phyloP scores from a whole-genome alignment of 108 stramenopile genomes.

The Nitzschia sp. region DNA sequence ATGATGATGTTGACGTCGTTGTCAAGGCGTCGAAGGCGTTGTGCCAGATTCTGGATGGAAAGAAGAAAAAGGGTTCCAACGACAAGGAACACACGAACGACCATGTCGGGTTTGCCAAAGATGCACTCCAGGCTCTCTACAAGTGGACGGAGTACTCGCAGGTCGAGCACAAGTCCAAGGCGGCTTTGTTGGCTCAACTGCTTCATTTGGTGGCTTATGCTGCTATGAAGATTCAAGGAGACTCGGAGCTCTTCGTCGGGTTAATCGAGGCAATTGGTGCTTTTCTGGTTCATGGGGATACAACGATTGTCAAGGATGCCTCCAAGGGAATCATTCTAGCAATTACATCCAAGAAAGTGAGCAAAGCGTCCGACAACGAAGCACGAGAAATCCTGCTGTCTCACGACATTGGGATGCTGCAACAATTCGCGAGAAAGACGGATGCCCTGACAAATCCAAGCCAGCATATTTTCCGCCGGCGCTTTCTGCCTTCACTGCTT shows the following conservation, averaged over 20 bases:
- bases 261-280: conserved; percentile 25
- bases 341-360: not conserved
- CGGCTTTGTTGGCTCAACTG: not conserved
- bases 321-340: conserved; percentile 13
- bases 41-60: conserved; percentile 22
- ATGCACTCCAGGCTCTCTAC: conserved; percentile 22
- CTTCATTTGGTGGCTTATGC: not conserved
- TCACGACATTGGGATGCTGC: not conserved
- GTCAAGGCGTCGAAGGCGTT: conserved; percentile 55
- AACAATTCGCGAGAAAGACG: not conserved
- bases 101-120: not conserved
- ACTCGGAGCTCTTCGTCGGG: not conserved
- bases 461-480: conserved; percentile 6
- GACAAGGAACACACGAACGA: not conserved
- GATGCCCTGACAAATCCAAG: not conserved
- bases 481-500: not conserved
- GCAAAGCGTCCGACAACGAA: conserved; percentile 6
- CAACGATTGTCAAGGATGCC: conserved; percentile 19
- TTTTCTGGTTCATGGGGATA: conserved; percentile 9
- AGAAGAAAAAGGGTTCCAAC: not conserved
- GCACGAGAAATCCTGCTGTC: conserved; percentile 1
- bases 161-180: not conserved
- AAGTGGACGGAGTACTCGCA: conserved; percentile 19
- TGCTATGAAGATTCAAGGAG: not conserved
- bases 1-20: conserved; percentile 59